Evolutionary conservation across 2,329 filamentous ascomycete species (phyloP).

Genomic region (Neonectria punicea): DNA sequence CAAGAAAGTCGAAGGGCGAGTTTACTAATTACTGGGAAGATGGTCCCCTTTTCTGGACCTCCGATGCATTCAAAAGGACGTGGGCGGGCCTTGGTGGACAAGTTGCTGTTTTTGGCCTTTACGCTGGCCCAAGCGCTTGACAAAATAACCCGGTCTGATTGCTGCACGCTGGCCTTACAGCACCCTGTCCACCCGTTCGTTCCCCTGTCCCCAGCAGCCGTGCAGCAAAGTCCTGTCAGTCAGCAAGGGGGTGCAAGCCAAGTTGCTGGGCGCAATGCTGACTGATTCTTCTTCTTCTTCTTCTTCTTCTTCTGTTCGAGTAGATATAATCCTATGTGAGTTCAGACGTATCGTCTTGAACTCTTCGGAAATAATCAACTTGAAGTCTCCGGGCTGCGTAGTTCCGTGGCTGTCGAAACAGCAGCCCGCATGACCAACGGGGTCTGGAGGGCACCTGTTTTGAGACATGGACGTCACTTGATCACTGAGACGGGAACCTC

Average conservation of each 20-base stretch:
- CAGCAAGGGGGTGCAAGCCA: constrained; percentile 7
- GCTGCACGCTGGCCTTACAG: constrained; percentile 3
- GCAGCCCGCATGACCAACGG: background rate
- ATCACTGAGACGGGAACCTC: background rate
- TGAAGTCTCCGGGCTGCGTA: background rate
- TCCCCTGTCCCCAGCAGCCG: too few relatives aligned
- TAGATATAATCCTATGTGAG: too few relatives aligned
- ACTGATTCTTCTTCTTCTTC: too few relatives aligned
- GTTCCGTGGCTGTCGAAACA: background rate
- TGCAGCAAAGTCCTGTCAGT: background rate
- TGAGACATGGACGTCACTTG: constrained; percentile 15
- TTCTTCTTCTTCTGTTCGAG: too few relatives aligned
- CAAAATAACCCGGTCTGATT: constrained; percentile 38
- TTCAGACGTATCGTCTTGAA: too few relatives aligned
- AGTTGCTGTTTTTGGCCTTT: constrained; percentile 41
- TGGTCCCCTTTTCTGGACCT: constrained; percentile 46
- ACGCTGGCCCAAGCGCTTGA: constrained; percentile 44
- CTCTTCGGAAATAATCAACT: background rate
- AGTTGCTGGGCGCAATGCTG: background rate
- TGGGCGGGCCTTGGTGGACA: constrained; percentile 39
- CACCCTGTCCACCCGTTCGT: background rate
- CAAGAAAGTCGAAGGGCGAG: constrained; percentile 26
- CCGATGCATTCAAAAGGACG: constrained; percentile 38
- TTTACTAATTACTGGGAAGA: constrained; percentile 40
- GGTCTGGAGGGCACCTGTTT: too few relatives aligned